Base-by-base conservation (phyloP, 306 rosid species). In the Medicago ruthenica region DNA sequence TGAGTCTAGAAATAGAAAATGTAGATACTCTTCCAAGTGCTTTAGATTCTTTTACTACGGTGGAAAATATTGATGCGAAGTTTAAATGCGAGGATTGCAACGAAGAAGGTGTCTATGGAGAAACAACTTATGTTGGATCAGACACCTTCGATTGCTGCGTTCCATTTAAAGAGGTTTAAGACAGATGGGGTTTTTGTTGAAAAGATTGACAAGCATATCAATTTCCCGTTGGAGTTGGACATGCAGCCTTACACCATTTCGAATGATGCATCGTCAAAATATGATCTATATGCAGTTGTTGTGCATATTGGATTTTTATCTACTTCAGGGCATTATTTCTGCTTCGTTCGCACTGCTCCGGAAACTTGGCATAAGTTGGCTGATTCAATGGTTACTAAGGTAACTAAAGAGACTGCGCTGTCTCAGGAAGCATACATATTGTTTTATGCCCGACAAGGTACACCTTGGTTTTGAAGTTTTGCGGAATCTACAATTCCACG, bases 121-220 rank as follows among this genome's bases (percentile, higher is more conserved):
- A 92, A 95, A 79, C 97, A 87, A 73, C 89, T 92, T 71, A 67
- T 90, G 79, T 41, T 95, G 74, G 88, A 89, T 67, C 79, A 80
- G 79, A 74, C 88, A 16, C 99, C 99, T 66, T 74, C 86, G 68
- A 83, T 95, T 83, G 89, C 91, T 34, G 79, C 94, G 45, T 85
- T 95, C 57, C 99, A 95, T 77, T 81, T 95, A 14, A 92, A 95
- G 76, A 84, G 99, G 81, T 95, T 95, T 68, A 92, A 92, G 87
- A 73, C 89, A 44, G 83, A 90, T 82, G 89, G 96, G 27, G 22
- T 44, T 45, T 65, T 2, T 73, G 90, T 90, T 58, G 86, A 90
- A 80, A 95, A 95, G 87, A 84, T 95, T 53, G 93, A 90, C 55
- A 90, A 95, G 71, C 93, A 89, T 65, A 85, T 95, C 53, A 75